These are phyloP conservation scores for Tribonema minus DNA, from an alignment of 108 stramenopile genomes.

Conservation along the genomic window DNA sequence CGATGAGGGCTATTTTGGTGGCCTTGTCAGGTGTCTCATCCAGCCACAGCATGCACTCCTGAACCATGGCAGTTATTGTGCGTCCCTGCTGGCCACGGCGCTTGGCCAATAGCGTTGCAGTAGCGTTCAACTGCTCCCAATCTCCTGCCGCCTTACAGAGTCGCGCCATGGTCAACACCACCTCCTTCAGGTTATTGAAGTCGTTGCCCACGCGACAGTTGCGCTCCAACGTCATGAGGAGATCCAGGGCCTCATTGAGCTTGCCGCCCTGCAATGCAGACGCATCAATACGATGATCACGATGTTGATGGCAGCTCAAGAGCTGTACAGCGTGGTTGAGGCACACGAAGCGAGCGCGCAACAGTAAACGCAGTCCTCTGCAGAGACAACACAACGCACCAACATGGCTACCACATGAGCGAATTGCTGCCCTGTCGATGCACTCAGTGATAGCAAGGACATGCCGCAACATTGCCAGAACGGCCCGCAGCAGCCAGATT, in stretches of 20 bases:
- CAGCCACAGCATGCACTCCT: slow-evolving; percentile 31
- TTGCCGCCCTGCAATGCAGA: slow-evolving; percentile 31
- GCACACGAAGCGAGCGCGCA: too few relatives aligned
- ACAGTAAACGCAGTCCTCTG: too few relatives aligned
- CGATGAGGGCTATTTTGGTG: slow-evolving; percentile 68
- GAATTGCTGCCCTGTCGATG: too few relatives aligned
- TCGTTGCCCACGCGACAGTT: slow-evolving; percentile 57
- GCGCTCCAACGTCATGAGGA: slow-evolving; percentile 51
- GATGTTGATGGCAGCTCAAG: too few relatives aligned
- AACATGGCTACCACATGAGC: too few relatives aligned
- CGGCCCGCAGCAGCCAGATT: too few relatives aligned
- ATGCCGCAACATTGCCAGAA: too few relatives aligned
- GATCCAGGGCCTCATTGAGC: slow-evolving; percentile 37
- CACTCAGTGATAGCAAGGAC: too few relatives aligned
- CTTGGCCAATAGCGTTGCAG: slow-evolving; percentile 53
- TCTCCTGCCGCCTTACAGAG: slow-evolving; percentile 47
- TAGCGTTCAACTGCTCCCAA: slow-evolving; percentile 61
- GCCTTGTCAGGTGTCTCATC: slow-evolving; percentile 47
- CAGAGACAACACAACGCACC: too few relatives aligned
- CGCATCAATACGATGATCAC: too few relatives aligned
- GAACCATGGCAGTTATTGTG: slow-evolving; percentile 53
- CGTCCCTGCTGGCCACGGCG: slow-evolving; percentile 54
- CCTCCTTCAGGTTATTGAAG: slow-evolving; percentile 47
- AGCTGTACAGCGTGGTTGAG: too few relatives aligned
- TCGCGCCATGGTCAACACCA: slow-evolving; percentile 50